Evolutionary conservation across 495 filamentous ascomycete species (phyloP).

Genomic region (Hypoxylon rickii): DNA sequence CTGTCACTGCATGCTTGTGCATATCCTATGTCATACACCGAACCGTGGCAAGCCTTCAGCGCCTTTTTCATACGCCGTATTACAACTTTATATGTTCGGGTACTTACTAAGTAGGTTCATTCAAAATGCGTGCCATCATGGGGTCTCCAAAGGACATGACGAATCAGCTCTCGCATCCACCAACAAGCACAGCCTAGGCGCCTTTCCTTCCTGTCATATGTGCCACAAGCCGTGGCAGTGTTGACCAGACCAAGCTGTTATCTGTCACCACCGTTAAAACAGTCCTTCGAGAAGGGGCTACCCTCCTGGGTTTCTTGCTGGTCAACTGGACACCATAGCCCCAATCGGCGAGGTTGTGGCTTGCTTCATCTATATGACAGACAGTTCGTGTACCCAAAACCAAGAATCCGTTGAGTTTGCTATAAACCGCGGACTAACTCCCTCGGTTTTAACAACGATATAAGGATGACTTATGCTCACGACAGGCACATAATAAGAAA

Average conservation of each 20-base stretch:
- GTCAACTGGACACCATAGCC: background rate
- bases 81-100: slow-evolving; percentile 6
- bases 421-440: background rate
- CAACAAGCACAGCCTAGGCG: background rate
- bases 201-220: background rate
- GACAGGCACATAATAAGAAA: no score
- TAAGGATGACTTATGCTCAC: no score
- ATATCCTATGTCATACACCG: background rate
- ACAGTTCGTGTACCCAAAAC: no score
- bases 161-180: slow-evolving; percentile 10
- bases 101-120: slow-evolving; percentile 7
- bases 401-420: background rate
- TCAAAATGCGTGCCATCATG: slow-evolving; percentile 11
- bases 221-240: slow-evolving; percentile 7
- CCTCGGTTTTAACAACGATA: background rate
- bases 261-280: background rate
- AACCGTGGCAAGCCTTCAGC: background rate
- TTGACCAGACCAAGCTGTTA: background rate
- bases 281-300: background rate
- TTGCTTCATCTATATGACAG: background rate
- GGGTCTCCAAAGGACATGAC: slow-evolving; percentile 3
- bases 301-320: background rate
- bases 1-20: slow-evolving; percentile 11
- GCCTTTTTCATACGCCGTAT: slow-evolving; percentile 1
- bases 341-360: background rate